Percentiles rank a stretch among this genome's conserved stretches.
These are phyloP conservation scores for Byssochlamys sp. DNA, from an alignment of 2,329 filamentous ascomycete genomes.

Conservation along the genomic window DNA sequence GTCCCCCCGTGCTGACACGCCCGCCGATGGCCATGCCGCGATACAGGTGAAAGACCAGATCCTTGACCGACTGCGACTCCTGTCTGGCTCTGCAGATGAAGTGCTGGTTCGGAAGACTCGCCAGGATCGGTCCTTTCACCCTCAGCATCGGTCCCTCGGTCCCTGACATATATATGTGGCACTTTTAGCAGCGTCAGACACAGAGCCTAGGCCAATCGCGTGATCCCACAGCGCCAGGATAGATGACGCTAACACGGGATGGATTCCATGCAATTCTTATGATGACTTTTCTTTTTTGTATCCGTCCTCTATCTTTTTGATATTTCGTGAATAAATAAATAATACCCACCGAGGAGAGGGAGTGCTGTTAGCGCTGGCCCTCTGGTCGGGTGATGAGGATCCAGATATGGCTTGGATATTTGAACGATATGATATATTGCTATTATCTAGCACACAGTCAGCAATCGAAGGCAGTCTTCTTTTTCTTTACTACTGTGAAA, in stretches of 20 bases:
- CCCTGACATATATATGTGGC: background rate
- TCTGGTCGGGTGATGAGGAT: background rate
- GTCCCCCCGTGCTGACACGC: background rate
- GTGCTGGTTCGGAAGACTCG: background rate
- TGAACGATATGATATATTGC: no score
- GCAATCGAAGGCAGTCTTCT: no score
- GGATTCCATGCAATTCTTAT: background rate
- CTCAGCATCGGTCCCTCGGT: background rate
- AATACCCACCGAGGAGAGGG: background rate
- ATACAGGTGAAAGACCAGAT: background rate
- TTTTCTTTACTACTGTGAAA: no score
- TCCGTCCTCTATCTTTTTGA: background rate
- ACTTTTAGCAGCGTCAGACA: background rate
- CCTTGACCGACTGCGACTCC: background rate
- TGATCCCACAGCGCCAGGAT: background rate
- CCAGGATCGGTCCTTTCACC: background rate
- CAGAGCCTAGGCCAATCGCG: background rate
- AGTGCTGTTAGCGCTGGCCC: background rate
- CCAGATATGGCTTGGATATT: background rate
- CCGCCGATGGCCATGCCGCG: constrained; percentile 3
- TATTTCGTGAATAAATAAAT: background rate
- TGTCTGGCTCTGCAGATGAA: background rate
- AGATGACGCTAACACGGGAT: background rate
- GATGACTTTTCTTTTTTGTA: background rate
- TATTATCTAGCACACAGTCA: no score